Conservation (phyloP, 2,329 filamentous ascomycete genomes). For the Epichloe sylvatica region DNA sequence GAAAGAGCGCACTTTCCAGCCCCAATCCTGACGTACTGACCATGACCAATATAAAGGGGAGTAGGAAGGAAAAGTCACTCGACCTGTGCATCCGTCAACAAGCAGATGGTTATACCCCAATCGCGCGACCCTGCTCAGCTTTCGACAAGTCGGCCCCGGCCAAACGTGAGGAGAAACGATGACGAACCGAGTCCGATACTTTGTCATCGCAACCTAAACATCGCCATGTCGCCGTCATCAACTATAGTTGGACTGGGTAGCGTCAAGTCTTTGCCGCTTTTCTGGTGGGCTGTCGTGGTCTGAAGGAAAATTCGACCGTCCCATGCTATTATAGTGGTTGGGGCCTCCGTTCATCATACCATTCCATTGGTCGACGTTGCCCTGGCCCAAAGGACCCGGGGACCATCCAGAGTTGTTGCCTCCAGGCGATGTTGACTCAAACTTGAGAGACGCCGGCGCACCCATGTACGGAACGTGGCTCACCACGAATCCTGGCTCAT, state of each 20-base stretch:
- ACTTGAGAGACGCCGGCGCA: slow-evolving; percentile 28
- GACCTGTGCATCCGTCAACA: background rate
- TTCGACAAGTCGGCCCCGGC: background rate
- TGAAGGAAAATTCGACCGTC: slow-evolving; percentile 16
- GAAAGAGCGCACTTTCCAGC: background rate
- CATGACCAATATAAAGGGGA: background rate
- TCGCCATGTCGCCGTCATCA: slow-evolving; percentile 12
- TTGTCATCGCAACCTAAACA: background rate
- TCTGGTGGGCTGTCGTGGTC: slow-evolving; percentile 33
- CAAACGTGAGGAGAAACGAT: background rate
- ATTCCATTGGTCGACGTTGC: slow-evolving; percentile 31
- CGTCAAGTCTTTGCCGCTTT: slow-evolving; percentile 39
- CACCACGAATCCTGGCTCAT: slow-evolving; percentile 20
- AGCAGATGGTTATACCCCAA: background rate
- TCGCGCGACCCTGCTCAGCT: background rate
- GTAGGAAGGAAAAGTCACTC: background rate
- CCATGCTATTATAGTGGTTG: slow-evolving; percentile 24
- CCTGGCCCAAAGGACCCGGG: slow-evolving; percentile 36
- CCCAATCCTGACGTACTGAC: background rate
- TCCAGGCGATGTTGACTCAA: slow-evolving; percentile 38
- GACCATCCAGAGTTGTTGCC: slow-evolving; percentile 35
- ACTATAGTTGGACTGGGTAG: slow-evolving; percentile 27
- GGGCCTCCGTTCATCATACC: slow-evolving; percentile 28
- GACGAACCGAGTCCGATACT: background rate
- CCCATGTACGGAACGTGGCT: slow-evolving; percentile 22